phyloP scores from a whole-genome alignment of 176 grass and related monocot genomes.

The Metroxylon sagu region DNA sequence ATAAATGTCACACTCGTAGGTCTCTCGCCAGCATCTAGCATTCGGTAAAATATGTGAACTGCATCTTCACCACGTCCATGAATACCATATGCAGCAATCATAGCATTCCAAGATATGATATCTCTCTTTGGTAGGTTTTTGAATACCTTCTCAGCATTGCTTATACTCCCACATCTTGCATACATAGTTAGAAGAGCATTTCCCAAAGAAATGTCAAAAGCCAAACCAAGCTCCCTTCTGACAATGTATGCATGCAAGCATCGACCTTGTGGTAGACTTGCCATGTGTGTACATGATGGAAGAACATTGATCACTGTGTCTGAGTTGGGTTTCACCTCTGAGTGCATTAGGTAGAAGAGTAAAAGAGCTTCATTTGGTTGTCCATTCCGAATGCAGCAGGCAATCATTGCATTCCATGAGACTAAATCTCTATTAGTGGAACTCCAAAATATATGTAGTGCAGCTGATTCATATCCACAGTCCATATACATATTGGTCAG shows the following conservation, averaged over 20 bases:
- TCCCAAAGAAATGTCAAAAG: constrained; percentile 3
- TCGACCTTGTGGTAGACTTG: constrained; percentile 3
- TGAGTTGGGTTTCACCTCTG: constrained; percentile 5
- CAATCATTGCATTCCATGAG: constrained; percentile 26
- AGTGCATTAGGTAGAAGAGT: constrained; percentile 14
- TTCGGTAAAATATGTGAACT: constrained; percentile 5
- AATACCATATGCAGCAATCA: constrained; percentile 26
- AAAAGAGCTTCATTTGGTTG: constrained; percentile 9
- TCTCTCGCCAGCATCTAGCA: neutral
- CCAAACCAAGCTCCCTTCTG: constrained; percentile 11
- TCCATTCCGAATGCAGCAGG: constrained; percentile 4
- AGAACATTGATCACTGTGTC: constrained; percentile 18
- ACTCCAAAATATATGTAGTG: constrained; percentile 12
- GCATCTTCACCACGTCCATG: constrained; percentile 20
- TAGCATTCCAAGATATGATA: constrained; percentile 22
- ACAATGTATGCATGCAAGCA: constrained; percentile 18
- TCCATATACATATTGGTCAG: constrained; percentile 19
- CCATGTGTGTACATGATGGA: constrained; percentile 22
- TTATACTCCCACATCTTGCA: constrained; percentile 21
- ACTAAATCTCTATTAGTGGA: constrained; percentile 14
- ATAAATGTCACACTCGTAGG: constrained; percentile 17
- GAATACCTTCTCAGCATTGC: constrained; percentile 13
- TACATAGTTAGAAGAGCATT: constrained; percentile 25
- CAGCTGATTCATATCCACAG: constrained; percentile 16
- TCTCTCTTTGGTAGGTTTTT: constrained; percentile 1